Conservation (phyloP, 306 rosid genomes). For the Acacia melanoxylon region DNA sequence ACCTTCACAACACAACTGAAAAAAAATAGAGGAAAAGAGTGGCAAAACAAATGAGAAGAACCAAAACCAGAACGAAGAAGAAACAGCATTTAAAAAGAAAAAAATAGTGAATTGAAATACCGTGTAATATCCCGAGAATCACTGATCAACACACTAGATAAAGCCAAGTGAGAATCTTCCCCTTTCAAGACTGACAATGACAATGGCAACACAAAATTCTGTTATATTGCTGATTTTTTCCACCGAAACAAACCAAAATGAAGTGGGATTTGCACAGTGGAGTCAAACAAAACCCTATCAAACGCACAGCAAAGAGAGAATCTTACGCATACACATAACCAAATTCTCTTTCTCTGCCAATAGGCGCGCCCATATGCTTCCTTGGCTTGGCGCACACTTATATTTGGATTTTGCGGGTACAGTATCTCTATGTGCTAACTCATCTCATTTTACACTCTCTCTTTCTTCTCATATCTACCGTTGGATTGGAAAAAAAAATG, state of each 20-base stretch:
- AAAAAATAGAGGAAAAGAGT: not conserved
- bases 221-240: not conserved
- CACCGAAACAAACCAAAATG: not conserved
- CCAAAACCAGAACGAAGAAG: not conserved
- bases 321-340: not conserved
- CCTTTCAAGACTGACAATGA: not conserved
- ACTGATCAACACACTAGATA: not conserved
- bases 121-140: not conserved
- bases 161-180: not conserved
- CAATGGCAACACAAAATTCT: not conserved
- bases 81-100: not conserved
- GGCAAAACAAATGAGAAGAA: not conserved
- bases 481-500: too few species aligned
- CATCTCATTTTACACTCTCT: too few species aligned
- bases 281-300: conserved; percentile 19
- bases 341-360: not conserved
- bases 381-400: not conserved
- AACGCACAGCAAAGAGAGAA: not conserved
- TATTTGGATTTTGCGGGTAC: not conserved
- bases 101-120: not conserved
- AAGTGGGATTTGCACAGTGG: not conserved
- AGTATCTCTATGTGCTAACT: not conserved
- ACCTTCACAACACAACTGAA: not conserved
- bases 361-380: not conserved
- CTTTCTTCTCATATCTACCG: too few species aligned